phyloP scores from a whole-genome alignment of 2,329 filamentous ascomycete genomes.

The Fusarium sp. region DNA sequence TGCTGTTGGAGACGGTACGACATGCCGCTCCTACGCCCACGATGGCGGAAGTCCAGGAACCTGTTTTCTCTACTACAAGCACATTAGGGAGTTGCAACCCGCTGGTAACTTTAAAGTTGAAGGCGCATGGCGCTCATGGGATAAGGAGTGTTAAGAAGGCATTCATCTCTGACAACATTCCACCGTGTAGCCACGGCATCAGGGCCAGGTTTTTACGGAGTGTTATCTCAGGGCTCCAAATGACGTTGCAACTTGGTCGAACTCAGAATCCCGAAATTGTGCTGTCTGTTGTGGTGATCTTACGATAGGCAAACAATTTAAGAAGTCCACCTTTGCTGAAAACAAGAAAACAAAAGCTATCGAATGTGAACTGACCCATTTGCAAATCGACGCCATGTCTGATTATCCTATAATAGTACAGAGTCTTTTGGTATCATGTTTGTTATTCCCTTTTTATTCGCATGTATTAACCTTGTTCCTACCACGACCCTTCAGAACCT shows the following conservation, averaged over 20 bases:
- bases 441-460: background rate
- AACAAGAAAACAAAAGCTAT: background rate
- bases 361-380: background rate
- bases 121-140: background rate
- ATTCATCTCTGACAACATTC: background rate
- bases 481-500: constrained; percentile 24
- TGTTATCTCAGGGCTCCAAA: background rate
- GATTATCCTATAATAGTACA: accelerated
- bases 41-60: background rate
- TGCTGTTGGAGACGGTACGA: background rate
- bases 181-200: background rate
- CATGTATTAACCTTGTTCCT: background rate
- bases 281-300: too few relatives aligned
- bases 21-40: background rate
- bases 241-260: accelerated
- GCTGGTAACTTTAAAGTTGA: background rate
- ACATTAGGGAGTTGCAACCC: background rate
- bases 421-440: too few relatives aligned
- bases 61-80: background rate
- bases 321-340: background rate
- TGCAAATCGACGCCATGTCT: too few relatives aligned
- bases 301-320: too few relatives aligned
- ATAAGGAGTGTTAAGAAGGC: background rate
- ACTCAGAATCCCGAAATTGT: background rate
- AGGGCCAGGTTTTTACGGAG: accelerated